phyloP scores from a whole-genome alignment of 192 early-diverging fungal genomes.

The Coemansia sp. region DNA sequence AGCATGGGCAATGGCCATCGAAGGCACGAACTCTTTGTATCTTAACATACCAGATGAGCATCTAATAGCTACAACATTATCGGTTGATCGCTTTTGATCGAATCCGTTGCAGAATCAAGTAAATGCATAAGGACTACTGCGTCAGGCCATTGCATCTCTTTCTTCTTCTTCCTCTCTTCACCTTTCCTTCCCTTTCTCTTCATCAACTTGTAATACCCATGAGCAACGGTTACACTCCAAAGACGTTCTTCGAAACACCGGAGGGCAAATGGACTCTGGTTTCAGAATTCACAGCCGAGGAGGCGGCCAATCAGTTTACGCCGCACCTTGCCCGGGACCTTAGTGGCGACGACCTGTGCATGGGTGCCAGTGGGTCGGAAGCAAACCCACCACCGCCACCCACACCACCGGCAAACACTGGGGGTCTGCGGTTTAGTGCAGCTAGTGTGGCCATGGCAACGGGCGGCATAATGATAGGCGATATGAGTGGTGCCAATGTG shows the following conservation, averaged over 20 bases:
- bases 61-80: no score
- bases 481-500: conserved; percentile 5
- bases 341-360: conserved; percentile 37
- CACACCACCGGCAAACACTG: background rate
- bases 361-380: conserved; percentile 19
- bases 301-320: conserved; percentile 49
- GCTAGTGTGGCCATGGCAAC: conserved; percentile 33
- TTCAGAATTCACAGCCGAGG: conserved; percentile 42
- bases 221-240: conserved; percentile 4
- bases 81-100: no score
- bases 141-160: no score
- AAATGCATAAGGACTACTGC: no score
- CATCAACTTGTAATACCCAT: no score
- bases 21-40: no score
- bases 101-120: no score
- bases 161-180: background rate
- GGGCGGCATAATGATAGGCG: conserved; percentile 34
- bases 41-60: no score
- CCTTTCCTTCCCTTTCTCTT: background rate
- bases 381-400: conserved; percentile 1
- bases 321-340: conserved; percentile 33
- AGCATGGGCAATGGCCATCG: no score
- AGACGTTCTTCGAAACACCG: conserved; percentile 43
- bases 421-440: conserved; percentile 18
- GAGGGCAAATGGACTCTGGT: conserved; percentile 48